Base-by-base conservation (phyloP, 2,329 filamentous ascomycete species). In the Verticillium isaacii region DNA sequence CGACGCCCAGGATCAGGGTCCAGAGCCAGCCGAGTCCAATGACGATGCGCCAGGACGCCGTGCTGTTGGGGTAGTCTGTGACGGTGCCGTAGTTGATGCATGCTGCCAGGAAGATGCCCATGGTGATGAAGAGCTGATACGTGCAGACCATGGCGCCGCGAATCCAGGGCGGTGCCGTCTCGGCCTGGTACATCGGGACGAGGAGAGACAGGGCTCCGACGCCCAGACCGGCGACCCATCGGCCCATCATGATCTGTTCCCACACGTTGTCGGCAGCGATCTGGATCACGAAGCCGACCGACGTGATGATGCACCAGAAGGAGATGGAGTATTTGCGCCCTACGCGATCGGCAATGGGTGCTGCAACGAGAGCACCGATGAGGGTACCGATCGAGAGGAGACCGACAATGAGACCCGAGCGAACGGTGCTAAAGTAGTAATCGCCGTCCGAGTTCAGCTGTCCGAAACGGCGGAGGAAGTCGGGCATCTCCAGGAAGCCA, bases 131-230 rank as follows among this genome's bases (percentile, higher is more conserved):
- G 3, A 91, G 79, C 75, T 91, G 89, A 72, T 91, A 91, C 14
- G 82, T 82, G 56, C 82, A 82, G 57, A 91, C 85, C 65, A 91
- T 80, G 5, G 85, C 80, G 61, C 87, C 88, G 66, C 89, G 82
- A 58, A 91, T 85, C 71, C 85, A 86, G 15, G 85, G 81, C 0
- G 89, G 89, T 0, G 86, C 85, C 6, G 83, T 89, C 73, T 92
- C 89, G n/a, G 84, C 84, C 68, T 90, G 87, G 70, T 90, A 91
- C 85, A 91, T 88, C n/a, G 87, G 87, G 0, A 88, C 86, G 14
- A 87, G 74, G 5, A 89, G 82, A 11, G 83, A 87, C 1, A 90
- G 73, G 0, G 83, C 85, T 60, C 89, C 89, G 52, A 92, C 87
- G 15, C 88, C 88, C 1, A 90, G 76, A 59, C 89, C 89, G 15